A percentile compares a stretch with the other conserved stretches of the same genome.
phyloP scores from a whole-genome alignment of 129 eudicot genomes.

The Erigeron canadensis region DNA sequence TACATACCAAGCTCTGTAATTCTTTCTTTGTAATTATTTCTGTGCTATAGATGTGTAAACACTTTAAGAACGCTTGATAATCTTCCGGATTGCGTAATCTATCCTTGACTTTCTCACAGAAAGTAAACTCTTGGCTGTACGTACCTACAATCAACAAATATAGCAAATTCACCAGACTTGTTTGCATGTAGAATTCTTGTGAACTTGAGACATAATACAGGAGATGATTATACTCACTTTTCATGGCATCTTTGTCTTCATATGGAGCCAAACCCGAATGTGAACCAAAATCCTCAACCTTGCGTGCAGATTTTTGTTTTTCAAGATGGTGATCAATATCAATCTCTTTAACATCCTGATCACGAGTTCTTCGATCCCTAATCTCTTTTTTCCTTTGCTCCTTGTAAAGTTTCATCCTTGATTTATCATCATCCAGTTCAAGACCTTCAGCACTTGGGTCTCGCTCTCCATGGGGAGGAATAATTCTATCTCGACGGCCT shows the following conservation, averaged over 20 bases:
- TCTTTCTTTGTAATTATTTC: conserved; percentile 93
- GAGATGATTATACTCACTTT: conserved; percentile 56
- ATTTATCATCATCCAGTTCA: conserved; percentile 73
- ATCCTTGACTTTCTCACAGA: conserved; percentile 96
- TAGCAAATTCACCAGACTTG: conserved; percentile 1
- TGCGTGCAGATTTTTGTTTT: conserved; percentile 70
- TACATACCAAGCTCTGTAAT: conserved; percentile 80
- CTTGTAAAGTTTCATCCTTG: conserved; percentile 53
- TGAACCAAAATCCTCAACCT: conserved; percentile 71
- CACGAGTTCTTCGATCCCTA: conserved; percentile 64
- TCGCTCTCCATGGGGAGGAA: conserved; percentile 47
- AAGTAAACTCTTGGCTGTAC: conserved; percentile 76
- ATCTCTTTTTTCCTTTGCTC: conserved; percentile 73
- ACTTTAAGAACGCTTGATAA: conserved; percentile 96
- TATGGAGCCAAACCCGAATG: conserved; percentile 45
- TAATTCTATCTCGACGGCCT: conserved; percentile 52
- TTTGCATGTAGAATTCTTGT: background rate
- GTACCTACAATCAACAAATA: conserved; percentile 46
- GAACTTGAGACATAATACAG: background rate
- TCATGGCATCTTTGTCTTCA: conserved; percentile 75
- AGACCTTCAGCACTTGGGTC: conserved; percentile 53
- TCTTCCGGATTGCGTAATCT: conserved; percentile 74
- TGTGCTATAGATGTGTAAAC: conserved; percentile 94
- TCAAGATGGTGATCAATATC: conserved; percentile 64
- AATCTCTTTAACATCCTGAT: conserved; percentile 68